Evolutionary conservation across 2,329 filamentous ascomycete species (phyloP).

Genomic region (Chalaropsis ovoidea): DNA sequence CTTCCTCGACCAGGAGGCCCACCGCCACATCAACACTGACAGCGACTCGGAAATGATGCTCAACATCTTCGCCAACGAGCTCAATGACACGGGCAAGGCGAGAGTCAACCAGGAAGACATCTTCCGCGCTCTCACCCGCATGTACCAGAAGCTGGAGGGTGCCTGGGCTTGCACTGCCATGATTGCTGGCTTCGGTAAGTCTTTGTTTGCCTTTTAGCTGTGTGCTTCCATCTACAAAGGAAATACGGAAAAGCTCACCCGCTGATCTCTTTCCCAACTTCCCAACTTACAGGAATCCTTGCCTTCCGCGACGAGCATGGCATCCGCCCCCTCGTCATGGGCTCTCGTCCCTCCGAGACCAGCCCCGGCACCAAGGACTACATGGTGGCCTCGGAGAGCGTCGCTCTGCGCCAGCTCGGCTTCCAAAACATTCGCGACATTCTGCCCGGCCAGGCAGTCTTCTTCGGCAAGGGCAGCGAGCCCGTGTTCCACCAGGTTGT

Average conservation of each 20-base stretch:
- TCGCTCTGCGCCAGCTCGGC: constrained; percentile 71
- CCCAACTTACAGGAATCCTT: constrained; percentile 7
- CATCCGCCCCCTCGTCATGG: constrained; percentile 72
- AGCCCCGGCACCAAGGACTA: constrained; percentile 61
- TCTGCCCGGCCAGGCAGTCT: constrained; percentile 72
- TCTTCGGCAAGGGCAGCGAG: constrained; percentile 65
- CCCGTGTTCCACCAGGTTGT: constrained; percentile 70
- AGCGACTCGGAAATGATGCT: constrained; percentile 76
- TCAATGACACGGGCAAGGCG: constrained; percentile 70
- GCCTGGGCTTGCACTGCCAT: constrained; percentile 74
- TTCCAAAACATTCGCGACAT: constrained; percentile 70
- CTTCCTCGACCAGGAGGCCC: constrained; percentile 67
- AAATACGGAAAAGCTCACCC: neutral
- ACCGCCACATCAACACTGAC: constrained; percentile 82
- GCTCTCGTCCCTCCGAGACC: constrained; percentile 58
- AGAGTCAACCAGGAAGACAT: constrained; percentile 70
- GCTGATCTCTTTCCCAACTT: constrained; percentile 38
- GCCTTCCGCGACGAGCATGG: constrained; percentile 40
- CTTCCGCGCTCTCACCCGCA: constrained; percentile 59
- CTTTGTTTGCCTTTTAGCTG: neutral
- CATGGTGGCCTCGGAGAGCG: constrained; percentile 83
- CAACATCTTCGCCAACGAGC: constrained; percentile 76
- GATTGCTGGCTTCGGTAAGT: constrained; percentile 63
- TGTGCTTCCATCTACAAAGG: neutral
- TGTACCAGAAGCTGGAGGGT: constrained; percentile 63